Conservation (phyloP, 257 asterid genomes). For the Jacaranda mimosifolia region DNA sequence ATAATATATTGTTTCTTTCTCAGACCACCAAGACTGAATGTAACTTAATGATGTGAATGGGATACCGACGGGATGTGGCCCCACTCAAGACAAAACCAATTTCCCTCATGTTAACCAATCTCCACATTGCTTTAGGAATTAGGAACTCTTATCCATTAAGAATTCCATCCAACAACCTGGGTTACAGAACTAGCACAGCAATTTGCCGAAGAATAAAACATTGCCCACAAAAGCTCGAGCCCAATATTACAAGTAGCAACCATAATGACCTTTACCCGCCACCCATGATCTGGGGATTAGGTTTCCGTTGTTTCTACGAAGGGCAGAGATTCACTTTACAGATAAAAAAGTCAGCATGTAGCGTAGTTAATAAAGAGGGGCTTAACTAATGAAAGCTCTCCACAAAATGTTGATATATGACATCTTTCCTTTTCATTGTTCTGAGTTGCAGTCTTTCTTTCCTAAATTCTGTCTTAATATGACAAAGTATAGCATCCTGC, state of each 20-base stretch:
- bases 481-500: not conserved
- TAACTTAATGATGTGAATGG: no score
- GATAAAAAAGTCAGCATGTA: not conserved
- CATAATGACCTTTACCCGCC: not conserved
- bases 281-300: not conserved
- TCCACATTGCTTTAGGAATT: not conserved
- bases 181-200: not conserved
- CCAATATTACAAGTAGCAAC: constrained; percentile 11
- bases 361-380: not conserved
- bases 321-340: not conserved
- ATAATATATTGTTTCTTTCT: no score
- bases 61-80: not conserved
- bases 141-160: not conserved
- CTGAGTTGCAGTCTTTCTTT: not conserved
- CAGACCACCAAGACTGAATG: no score
- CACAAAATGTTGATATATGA: not conserved
- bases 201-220: not conserved
- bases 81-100: not conserved
- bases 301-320: not conserved
- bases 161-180: not conserved
- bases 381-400: not conserved
- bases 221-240: constrained; percentile 15
- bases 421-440: not conserved
- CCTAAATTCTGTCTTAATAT: not conserved
- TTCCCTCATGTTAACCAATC: constrained; percentile 5